Evolutionary conservation across 768 basidiomycete genomes (phyloP), one percentile per base, ranked within the genome.

Genomic region (Auriscalpium microsporum): DNA sequence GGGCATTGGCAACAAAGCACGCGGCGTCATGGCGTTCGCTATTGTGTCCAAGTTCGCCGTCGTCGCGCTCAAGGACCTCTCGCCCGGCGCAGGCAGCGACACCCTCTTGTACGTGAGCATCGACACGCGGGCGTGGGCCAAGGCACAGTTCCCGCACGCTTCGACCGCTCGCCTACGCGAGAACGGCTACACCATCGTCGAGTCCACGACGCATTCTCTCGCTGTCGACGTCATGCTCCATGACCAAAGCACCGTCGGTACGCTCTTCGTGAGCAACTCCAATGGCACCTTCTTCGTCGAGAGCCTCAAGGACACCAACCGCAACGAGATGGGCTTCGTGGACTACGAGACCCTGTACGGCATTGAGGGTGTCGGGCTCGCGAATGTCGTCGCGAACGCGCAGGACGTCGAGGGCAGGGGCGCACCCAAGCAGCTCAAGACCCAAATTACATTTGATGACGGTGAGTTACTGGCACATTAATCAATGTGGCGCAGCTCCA

Each of bases 221-320:
- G 91, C 87, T 4, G 90, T 99, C 40, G 96, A 99, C 65, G 94
- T 98, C 47, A 81, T 95, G 50, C 77, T 90, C 9, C 81, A 84
- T 54, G 80, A 86, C 59, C 69, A 73, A 49, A 72, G 72, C 54
- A 68, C 73, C 10, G 81, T 94, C 45, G 96, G 96, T 2, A 97
- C 95, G 2, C 73, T 99, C 13, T 99, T 97, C 74, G 87, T 95
- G 53, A 90, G 87, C 71, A 96, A 97, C 69, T 91, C 89, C 38
- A 94, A 97, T 63, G 96, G 96, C 4, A 96, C 94, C 13, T 94
- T 83, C 70, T 99, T 98, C 68, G 87, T 93, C 10, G 80, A 94
- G 70, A 87, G 88, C 62, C 75, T 99, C 56, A 81, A 85, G 71
- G 86, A 95, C 65, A 98, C 96, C 5, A 98, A 98, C 68, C 76